Evolutionary conservation across 345 rosid genomes (phyloP).

Genomic region (Corchorus olitorius): DNA sequence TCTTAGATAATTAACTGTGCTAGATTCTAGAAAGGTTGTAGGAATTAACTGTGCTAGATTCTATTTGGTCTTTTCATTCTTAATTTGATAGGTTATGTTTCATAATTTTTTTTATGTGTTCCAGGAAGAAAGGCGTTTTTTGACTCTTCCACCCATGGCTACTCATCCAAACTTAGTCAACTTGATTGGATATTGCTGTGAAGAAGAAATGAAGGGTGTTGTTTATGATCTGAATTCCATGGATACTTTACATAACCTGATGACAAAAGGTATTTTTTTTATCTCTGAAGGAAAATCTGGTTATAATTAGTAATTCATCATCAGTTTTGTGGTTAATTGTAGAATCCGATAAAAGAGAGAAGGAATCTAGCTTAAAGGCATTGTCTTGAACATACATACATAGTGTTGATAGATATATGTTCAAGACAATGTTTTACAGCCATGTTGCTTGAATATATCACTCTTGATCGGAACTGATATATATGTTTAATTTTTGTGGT

Average conservation of each 20-base stretch:
- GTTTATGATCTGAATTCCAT: not conserved
- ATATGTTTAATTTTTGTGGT: too few relatives aligned
- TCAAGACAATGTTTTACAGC: too few relatives aligned
- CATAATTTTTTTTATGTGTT: too few relatives aligned
- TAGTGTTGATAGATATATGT: too few relatives aligned
- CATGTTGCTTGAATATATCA: too few relatives aligned
- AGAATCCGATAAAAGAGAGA: not conserved
- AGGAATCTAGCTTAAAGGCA: not conserved
- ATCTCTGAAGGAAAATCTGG: not conserved
- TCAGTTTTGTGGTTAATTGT: not conserved
- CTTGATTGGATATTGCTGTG: not conserved
- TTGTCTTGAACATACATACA: not conserved
- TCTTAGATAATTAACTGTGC: not conserved
- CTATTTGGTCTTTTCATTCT: too few relatives aligned
- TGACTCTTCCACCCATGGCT: too few relatives aligned
- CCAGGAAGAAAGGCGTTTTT: too few relatives aligned
- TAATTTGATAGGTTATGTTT: too few relatives aligned
- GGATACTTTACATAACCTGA: not conserved
- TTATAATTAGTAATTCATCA: not conserved
- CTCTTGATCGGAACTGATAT: too few relatives aligned
- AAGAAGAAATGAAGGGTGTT: not conserved
- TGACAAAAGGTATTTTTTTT: not conserved
- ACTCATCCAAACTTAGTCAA: not conserved
- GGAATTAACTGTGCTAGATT: not conserved
- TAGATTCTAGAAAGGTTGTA: not conserved